phyloP scores from a whole-genome alignment of 73 alveolate genomes.

The Loxodes magnus region DNA sequence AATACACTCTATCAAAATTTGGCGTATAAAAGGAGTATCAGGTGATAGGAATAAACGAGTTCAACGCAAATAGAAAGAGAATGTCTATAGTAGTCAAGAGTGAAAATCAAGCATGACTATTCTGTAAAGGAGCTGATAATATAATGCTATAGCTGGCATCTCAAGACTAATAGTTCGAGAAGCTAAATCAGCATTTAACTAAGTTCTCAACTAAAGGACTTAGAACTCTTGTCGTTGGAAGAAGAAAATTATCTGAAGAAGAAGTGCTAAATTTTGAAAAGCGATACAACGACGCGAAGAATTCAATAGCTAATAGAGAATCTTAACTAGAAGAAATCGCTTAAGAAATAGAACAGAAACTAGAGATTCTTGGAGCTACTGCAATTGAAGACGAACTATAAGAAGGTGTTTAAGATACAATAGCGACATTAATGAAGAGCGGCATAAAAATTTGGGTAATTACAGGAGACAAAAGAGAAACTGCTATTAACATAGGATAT shows the following conservation, averaged over 20 bases:
- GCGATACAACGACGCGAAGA: conserved; percentile 33
- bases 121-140: conserved; percentile 72
- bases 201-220: conserved; percentile 7
- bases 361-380: conserved; percentile 84
- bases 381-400: conserved; percentile 97
- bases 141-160: conserved; percentile 24
- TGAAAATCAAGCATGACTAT: conserved; percentile 5
- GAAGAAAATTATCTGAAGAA: conserved; percentile 42
- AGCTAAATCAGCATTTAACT: neutral
- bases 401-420: conserved; percentile 68
- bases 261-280: conserved; percentile 42
- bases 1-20: neutral
- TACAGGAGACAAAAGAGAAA: conserved; percentile 91
- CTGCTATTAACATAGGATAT: conserved; percentile 78
- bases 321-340: conserved; percentile 48
- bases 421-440: conserved; percentile 46
- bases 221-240: conserved; percentile 40
- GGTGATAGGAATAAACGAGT: conserved; percentile 63
- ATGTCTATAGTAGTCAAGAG: conserved; percentile 69
- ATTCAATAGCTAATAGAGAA: conserved; percentile 52
- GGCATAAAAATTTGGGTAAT: conserved; percentile 88
- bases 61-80: conserved; percentile 76
- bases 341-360: conserved; percentile 69
- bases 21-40: conserved; percentile 30
- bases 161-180: neutral